These are phyloP conservation scores for Petrea volubilis DNA, from an alignment of 257 asterid genomes.

Conservation along the genomic window DNA sequence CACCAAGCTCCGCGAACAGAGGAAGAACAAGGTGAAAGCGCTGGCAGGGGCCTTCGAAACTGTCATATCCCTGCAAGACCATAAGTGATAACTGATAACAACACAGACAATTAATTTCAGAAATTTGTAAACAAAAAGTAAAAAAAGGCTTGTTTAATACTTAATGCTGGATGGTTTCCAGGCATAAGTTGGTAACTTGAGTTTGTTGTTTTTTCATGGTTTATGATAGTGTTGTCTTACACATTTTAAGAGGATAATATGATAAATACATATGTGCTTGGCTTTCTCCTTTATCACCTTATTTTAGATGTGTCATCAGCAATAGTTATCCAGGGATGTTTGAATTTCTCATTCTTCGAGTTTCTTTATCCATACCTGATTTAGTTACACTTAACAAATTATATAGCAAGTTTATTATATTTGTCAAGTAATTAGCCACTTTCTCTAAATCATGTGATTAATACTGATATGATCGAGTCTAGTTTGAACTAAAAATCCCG, in stretches of 20 bases:
- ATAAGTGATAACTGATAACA: constrained; percentile 36
- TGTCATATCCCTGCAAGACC: constrained; percentile 63
- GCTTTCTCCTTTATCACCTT: background rate
- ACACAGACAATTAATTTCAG: background rate
- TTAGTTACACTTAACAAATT: too few relatives aligned
- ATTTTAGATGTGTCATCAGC: background rate
- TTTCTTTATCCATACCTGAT: too few relatives aligned
- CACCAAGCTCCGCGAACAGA: constrained; percentile 61
- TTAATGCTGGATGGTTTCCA: background rate
- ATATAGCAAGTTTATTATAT: too few relatives aligned
- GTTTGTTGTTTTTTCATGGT: constrained; percentile 26
- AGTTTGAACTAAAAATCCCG: too few relatives aligned
- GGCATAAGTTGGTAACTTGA: background rate
- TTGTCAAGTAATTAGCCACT: too few relatives aligned
- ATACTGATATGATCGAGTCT: too few relatives aligned
- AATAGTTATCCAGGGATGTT: constrained; percentile 3
- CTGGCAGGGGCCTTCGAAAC: constrained; percentile 86
- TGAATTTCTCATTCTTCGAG: too few relatives aligned
- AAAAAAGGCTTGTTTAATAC: too few relatives aligned
- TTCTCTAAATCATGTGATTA: too few relatives aligned
- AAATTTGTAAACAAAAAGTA: background rate
- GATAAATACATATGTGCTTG: background rate
- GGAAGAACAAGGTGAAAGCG: constrained; percentile 71
- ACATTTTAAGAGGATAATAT: background rate
- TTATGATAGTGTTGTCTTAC: constrained; percentile 12